Conservation (phyloP, 768 basidiomycete species). For the Suillus tomentosus region DNA sequence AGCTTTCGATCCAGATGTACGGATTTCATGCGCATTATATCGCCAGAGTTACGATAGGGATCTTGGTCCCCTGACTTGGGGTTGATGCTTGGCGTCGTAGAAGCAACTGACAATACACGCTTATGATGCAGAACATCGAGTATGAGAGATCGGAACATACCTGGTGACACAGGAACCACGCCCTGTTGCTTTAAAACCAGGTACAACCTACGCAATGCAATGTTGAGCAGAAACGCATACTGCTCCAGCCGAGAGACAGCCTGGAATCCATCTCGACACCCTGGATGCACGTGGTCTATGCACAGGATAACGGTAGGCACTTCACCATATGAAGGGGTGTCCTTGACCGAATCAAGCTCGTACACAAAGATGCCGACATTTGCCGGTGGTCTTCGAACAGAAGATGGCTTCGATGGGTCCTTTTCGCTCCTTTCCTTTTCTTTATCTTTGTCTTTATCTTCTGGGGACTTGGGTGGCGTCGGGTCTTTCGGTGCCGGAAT, state of each 20-base stretch:
- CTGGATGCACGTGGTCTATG: conserved; percentile 68
- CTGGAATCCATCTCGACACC: conserved; percentile 79
- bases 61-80: conserved; percentile 52
- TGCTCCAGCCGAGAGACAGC: conserved; percentile 94
- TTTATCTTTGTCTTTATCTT: conserved; percentile 53
- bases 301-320: conserved; percentile 78
- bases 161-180: conserved; percentile 80
- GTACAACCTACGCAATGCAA: conserved; percentile 90
- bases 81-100: conserved; percentile 34
- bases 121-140: conserved; percentile 16
- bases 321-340: conserved; percentile 69
- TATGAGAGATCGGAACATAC: conserved; percentile 41
- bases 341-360: conserved; percentile 68
- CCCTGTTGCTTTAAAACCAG: conserved; percentile 85
- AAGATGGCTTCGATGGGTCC: conserved; percentile 59
- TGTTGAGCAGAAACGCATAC: conserved; percentile 95
- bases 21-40: conserved; percentile 94
- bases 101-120: conserved; percentile 22
- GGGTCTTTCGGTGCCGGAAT: conserved; percentile 60
- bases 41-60: conserved; percentile 82
- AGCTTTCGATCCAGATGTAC: conserved; percentile 94
- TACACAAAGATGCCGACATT: conserved; percentile 80
- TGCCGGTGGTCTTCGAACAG: conserved; percentile 74
- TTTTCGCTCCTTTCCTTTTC: conserved; percentile 41
- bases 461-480: conserved; percentile 49